These are phyloP conservation scores for Metschnikowia peoriensis DNA, from an alignment of 805 yeast species.

Conservation along the genomic window DNA sequence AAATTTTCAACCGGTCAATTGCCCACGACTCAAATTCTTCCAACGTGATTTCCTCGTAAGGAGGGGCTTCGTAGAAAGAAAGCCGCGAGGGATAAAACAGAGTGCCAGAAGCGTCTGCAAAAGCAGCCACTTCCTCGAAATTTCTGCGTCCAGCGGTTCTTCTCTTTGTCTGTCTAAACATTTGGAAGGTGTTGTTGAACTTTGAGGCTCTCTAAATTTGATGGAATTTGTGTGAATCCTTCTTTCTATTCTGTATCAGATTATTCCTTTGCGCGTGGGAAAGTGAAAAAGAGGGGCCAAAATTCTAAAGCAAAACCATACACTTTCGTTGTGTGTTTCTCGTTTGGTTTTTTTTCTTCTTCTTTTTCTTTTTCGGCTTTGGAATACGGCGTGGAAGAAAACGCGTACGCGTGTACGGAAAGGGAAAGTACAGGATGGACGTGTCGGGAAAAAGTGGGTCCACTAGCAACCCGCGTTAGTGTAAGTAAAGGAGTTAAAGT, in stretches of 20 bases:
- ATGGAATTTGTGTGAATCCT: neutral
- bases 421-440: neutral
- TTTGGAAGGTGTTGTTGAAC: conserved; percentile 17
- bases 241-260: neutral
- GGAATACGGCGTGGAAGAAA: neutral
- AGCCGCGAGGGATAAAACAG: conserved; percentile 56
- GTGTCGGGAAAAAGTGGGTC: neutral
- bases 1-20: conserved; percentile 78
- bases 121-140: conserved; percentile 43
- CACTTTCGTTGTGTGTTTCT: neutral
- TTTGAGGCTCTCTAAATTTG: neutral
- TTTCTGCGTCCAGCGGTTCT: conserved; percentile 72
- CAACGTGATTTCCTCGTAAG: conserved; percentile 79
- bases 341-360: too few species aligned
- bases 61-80: conserved; percentile 75
- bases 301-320: neutral
- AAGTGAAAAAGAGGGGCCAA: neutral
- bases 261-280: neutral
- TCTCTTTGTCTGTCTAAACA: conserved; percentile 75
- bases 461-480: too few species aligned
- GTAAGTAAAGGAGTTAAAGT: too few species aligned
- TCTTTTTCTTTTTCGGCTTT: neutral
- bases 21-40: conserved; percentile 97
- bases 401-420: neutral
- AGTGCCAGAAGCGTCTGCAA: conserved; percentile 29